Percentiles rank a stretch among this genome's conserved stretches.
Conservation (phyloP, 2,329 filamentous ascomycete genomes). For the Sporothrix sp. region DNA sequence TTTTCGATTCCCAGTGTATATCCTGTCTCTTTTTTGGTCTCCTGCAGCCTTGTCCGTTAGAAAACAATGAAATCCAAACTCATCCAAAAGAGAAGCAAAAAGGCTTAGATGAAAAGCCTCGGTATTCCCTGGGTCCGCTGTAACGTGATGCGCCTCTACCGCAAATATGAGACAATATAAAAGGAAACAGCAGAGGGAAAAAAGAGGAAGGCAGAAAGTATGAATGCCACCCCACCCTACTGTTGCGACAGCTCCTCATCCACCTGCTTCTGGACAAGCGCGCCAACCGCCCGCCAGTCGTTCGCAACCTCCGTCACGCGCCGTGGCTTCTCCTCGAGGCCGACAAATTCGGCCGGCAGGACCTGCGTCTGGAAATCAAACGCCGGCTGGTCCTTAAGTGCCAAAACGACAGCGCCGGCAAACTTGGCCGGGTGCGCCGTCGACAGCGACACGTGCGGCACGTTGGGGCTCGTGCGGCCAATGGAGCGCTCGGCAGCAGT, state of each 20-base stretch:
- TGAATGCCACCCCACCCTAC: not conserved
- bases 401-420: constrained; percentile 69
- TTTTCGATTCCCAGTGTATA: not conserved
- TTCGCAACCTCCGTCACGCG: constrained; percentile 60
- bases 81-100: not conserved
- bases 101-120: not conserved
- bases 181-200: not conserved
- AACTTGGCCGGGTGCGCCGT: constrained; percentile 98
- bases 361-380: constrained; percentile 70
- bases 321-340: constrained; percentile 65
- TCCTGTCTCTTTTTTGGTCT: not conserved
- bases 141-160: not conserved
- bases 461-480: constrained; percentile 37
- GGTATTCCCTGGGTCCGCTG: not conserved
- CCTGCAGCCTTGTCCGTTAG: not conserved
- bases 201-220: not conserved
- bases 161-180: not conserved
- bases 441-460: constrained; percentile 73
- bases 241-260: constrained; percentile 43
- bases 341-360: constrained; percentile 71
- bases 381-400: constrained; percentile 58
- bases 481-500: constrained; percentile 65
- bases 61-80: not conserved
- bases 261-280: constrained; percentile 66
- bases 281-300: constrained; percentile 65